These are phyloP conservation scores for Colletotrichum orbiculare DNA, from an alignment of 2,329 filamentous ascomycete species.

Conservation along the genomic window DNA sequence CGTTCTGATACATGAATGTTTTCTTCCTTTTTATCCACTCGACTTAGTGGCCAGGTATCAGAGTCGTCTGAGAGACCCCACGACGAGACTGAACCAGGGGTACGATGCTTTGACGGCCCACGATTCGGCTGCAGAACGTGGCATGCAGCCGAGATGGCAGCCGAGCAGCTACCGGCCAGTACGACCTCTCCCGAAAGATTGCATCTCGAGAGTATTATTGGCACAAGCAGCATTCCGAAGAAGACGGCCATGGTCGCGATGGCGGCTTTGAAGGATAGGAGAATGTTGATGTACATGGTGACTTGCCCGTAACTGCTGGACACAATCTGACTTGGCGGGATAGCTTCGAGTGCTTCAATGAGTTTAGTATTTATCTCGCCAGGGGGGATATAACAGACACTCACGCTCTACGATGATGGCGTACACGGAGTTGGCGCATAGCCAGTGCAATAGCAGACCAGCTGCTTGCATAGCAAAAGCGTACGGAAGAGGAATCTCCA, in stretches of 20 bases:
- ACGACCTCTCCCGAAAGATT: background rate
- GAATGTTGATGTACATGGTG: background rate
- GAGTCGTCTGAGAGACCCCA: background rate
- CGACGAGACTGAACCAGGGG: background rate
- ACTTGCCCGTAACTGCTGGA: too few relatives aligned
- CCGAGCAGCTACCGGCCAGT: slow-evolving; percentile 10
- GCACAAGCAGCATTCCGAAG: background rate
- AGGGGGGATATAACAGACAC: background rate
- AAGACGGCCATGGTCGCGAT: background rate
- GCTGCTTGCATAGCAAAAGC: background rate
- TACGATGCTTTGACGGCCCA: background rate
- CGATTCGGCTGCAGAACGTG: slow-evolving; percentile 2
- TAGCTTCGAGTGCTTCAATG: background rate
- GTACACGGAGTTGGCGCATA: slow-evolving; percentile 12
- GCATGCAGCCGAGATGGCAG: slow-evolving; percentile 12
- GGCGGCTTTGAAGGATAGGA: slow-evolving; percentile 1
- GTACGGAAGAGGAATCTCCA: slow-evolving; percentile 4
- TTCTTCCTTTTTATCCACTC: background rate
- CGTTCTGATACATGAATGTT: background rate
- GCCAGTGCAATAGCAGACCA: slow-evolving; percentile 8
- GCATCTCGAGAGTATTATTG: background rate
- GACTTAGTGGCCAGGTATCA: background rate
- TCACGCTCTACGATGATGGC: slow-evolving; percentile 4
- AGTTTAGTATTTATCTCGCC: background rate
- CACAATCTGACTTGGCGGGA: too few relatives aligned